Conservation (phyloP, 257 asterid species). For the Jacaranda mimosifolia region DNA sequence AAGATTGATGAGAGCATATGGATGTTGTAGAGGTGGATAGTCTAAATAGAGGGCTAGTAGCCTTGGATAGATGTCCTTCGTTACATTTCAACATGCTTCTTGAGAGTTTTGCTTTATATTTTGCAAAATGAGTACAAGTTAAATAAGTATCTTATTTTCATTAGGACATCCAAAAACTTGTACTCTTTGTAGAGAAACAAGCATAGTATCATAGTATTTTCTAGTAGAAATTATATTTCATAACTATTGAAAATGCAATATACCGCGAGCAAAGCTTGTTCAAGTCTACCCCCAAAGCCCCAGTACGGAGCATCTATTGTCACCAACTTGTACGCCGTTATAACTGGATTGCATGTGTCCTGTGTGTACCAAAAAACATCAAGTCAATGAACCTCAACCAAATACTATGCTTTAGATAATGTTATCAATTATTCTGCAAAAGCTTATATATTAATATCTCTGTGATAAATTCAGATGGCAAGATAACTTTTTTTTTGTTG, state of each 20-base stretch:
- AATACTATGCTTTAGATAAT: not conserved
- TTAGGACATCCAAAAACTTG: not conserved
- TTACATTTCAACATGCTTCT: too few relatives aligned
- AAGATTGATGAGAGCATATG: too few relatives aligned
- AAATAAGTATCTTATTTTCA: not conserved
- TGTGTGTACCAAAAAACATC: slow-evolving; percentile 38
- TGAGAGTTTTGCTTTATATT: not conserved
- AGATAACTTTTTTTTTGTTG: too few relatives aligned
- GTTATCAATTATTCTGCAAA: not conserved
- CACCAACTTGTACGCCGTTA: slow-evolving; percentile 95
- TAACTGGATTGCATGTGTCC: slow-evolving; percentile 79
- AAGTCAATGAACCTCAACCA: slow-evolving; percentile 20
- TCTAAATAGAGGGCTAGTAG: too few relatives aligned
- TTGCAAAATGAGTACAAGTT: not conserved
- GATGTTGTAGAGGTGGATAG: too few relatives aligned
- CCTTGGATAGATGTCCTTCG: too few relatives aligned
- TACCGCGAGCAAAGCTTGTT: slow-evolving; percentile 85
- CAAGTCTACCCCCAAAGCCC: slow-evolving; percentile 88
- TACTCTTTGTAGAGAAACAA: not conserved
- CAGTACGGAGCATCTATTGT: slow-evolving; percentile 86
- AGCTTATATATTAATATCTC: not conserved
- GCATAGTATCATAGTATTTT: not conserved
- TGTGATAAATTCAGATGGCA: too few relatives aligned
- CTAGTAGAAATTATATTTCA: not conserved
- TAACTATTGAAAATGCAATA: slow-evolving; percentile 26